Evolutionary conservation across 257 asterid species (phyloP), one percentile per base, ranked within the genome.

Genomic region (Lycium barbarum): DNA sequence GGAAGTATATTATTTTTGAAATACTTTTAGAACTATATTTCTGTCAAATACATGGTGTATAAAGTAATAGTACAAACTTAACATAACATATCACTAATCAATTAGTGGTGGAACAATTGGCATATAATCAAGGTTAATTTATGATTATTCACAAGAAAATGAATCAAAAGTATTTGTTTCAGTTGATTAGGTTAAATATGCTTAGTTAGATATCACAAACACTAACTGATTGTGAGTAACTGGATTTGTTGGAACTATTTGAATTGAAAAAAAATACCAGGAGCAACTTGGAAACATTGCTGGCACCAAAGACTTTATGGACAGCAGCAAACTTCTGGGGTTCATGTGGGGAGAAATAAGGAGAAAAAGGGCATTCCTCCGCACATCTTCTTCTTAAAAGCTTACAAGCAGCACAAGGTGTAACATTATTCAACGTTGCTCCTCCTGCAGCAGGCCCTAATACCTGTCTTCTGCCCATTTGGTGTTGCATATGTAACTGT

Each of bases 241-340:
- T 14, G 10, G 2, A 1, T 53, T 6, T 63, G 3, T 20, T 63
- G 15, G 59, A 61, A 20, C 12, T 61, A 61, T 61, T 62, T 20
- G 70, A 61, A 66, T 58, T 58, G 58, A 38, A 47, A 61, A 26
- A 33, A 4, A 5, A 47, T 90, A 95, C 98, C 98, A 88, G 84
- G 86, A 95, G 98, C 94, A 95, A 80, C 97, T 95, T 95, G 94
- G 98, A 93, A 88, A 95, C 98, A 62, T 95, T 95, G 93, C 98
- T 95, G 26, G 98, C 98, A 22, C 98, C 98, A 57, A 94, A 95
- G 58, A 95, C 95, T 83, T 94, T 95, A 86, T 95, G 98, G 88
- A 95, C 98, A 80, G 98, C 98, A 17, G 98, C 97, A 84, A 95
- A 95, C 84, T 95, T 95, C 85, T 93, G 95, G 62, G 98, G 98